Conservation (phyloP, 768 basidiomycete genomes). For the Termitomyces sp. region DNA sequence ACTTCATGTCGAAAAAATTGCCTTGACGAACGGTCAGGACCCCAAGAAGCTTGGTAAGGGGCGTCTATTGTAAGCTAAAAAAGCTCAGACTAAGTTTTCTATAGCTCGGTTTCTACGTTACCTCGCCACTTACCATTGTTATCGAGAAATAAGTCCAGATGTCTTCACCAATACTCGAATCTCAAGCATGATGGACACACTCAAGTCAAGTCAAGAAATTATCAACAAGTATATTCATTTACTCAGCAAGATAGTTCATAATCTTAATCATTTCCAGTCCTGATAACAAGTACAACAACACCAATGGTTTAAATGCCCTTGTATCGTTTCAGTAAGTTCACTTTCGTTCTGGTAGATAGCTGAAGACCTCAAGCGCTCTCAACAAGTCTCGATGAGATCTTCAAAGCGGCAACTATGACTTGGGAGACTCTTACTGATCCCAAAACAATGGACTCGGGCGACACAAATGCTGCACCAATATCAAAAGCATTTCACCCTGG, state of each 20-base stretch:
- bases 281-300: slow-evolving; percentile 7
- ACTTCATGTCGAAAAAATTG: neutral
- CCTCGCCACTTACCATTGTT: slow-evolving; percentile 9
- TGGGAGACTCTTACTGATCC: slow-evolving; percentile 18
- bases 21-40: neutral
- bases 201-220: neutral
- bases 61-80: neutral
- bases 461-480: slow-evolving; percentile 16
- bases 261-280: neutral
- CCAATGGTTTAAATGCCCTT: slow-evolving; percentile 19
- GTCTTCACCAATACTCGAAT: slow-evolving; percentile 28
- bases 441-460: slow-evolving; percentile 15
- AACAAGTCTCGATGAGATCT: slow-evolving; percentile 18
- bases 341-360: neutral
- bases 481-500: slow-evolving; percentile 14
- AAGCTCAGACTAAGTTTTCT: neutral
- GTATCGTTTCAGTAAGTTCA: slow-evolving; percentile 14
- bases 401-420: slow-evolving; percentile 14
- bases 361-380: neutral
- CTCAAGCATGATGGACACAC: slow-evolving; percentile 23
- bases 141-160: slow-evolving; percentile 21
- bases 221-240: neutral
- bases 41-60: neutral
- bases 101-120: slow-evolving; percentile 22
- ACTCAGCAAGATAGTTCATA: neutral